phyloP scores from a whole-genome alignment of 225 moss, liverwort and hornwort species.

The Bryum argenteum region DNA sequence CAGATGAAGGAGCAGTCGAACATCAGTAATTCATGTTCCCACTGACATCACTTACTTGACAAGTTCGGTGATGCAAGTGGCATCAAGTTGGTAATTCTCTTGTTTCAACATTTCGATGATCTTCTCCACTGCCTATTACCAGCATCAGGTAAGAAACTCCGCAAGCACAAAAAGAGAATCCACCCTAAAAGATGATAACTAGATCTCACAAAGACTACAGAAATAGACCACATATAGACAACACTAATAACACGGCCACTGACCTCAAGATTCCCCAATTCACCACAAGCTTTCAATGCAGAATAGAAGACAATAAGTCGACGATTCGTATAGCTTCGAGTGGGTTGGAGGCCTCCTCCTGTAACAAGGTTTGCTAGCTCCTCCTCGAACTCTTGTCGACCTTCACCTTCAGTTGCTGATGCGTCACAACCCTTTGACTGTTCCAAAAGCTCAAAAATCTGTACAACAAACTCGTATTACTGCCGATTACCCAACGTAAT shows the following conservation, averaged over 20 bases:
- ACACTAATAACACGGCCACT: slow-evolving; percentile 19
- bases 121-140: slow-evolving; percentile 64
- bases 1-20: slow-evolving; percentile 1
- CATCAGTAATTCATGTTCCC: neutral
- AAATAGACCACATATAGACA: neutral
- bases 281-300: slow-evolving; percentile 62
- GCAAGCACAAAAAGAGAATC: neutral
- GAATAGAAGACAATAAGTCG: slow-evolving; percentile 73
- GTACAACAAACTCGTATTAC: slow-evolving; percentile 22
- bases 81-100: slow-evolving; percentile 68
- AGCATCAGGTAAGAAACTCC: slow-evolving; percentile 21
- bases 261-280: slow-evolving; percentile 69
- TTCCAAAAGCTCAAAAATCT: slow-evolving; percentile 86
- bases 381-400: slow-evolving; percentile 60
- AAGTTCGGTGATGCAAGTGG: slow-evolving; percentile 57
- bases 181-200: neutral
- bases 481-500: slow-evolving; percentile 1
- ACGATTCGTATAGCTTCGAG: slow-evolving; percentile 64
- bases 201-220: neutral
- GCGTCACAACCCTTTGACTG: slow-evolving; percentile 72
- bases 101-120: slow-evolving; percentile 58
- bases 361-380: slow-evolving; percentile 56
- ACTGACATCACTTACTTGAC: slow-evolving; percentile 53
- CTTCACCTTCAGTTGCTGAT: slow-evolving; percentile 56
- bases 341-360: slow-evolving; percentile 60